Base-by-base conservation (phyloP, 2,329 filamentous ascomycete species). In the Leptographium procerum region DNA sequence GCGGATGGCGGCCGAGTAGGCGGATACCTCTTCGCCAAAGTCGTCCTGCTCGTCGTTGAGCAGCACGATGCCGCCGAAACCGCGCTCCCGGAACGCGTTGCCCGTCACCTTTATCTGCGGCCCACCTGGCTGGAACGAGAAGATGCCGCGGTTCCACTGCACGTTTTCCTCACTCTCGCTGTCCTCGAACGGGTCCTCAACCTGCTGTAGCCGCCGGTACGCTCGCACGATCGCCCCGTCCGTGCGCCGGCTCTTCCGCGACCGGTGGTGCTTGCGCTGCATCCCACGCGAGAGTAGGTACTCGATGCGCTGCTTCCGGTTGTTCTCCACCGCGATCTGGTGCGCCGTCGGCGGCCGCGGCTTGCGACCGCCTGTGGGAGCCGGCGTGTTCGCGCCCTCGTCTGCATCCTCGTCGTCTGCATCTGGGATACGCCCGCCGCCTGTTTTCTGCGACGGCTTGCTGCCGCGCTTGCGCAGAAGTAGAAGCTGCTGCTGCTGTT, bases 221-320 rank as follows among this genome's bases (percentile, higher is more conserved):
- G 86, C 82, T 48, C 87, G 79, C 63, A 86, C 75, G 57, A 92
- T 78, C 10, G 82, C 77, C 14, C 88, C 86, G 60, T 90, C 83
- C 57, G 78, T 74, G 24, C 81, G 80, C 5, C 88, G 81, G 22
- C 73, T 67, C 64, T 84, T 84, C 52, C 83, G 82, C 14, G 84
- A 80, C 58, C 76, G 76, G 66, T 84, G 81, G 66, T 91, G 86
- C 56, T 82, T 77, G 62, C 77, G 79, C 54, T 86, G 82, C 36
- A 92, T 74, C 33, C 86, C 85, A n/a, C 85, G 83, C 64, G 89
- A 86, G 19, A 94, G 80, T 56, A 90, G 88, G 65, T 91, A 86
- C 66, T 91, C 86, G n/a, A 92, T 88, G 7, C 88, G 84, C 66
- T 89, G 83, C 61, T 83, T 87, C 22, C 89, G 79, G 69, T 91